Percentiles rank a stretch among this genome's conserved stretches.
Evolutionary conservation across 73 alveolate genomes (phyloP).

Genomic region (Paramecium caudatum): DNA sequence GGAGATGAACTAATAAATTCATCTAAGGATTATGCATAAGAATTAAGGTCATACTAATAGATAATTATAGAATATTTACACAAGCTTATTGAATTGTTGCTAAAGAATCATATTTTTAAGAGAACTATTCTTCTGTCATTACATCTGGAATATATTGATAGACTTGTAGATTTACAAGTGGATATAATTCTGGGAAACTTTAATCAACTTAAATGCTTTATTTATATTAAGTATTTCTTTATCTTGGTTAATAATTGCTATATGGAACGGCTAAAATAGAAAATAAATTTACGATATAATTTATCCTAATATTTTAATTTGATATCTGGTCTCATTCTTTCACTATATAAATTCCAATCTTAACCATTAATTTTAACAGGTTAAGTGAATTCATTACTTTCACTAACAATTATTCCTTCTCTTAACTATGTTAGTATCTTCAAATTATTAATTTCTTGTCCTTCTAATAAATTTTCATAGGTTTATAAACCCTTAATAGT

Average conservation of each 20-base stretch:
- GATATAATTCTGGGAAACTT: constrained; percentile 48
- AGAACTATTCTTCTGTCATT: not conserved
- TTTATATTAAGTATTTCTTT: constrained; percentile 53
- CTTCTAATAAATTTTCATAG: not conserved
- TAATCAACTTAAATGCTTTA: not conserved
- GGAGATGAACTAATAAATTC: constrained; percentile 21
- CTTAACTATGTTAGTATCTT: not conserved
- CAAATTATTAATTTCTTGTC: not conserved
- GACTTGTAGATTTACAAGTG: not conserved
- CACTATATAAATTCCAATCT: not conserved
- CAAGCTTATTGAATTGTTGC: constrained; percentile 1
- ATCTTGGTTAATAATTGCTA: constrained; percentile 49
- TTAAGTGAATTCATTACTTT: not conserved
- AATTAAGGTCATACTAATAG: constrained; percentile 30
- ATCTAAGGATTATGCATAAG: constrained; percentile 35
- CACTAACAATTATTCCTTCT: constrained; percentile 4
- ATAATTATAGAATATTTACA: not conserved
- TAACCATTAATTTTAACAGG: not conserved
- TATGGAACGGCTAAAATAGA: constrained; percentile 52
- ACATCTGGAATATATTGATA: constrained; percentile 20
- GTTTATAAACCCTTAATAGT: not conserved
- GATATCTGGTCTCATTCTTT: constrained; percentile 56
- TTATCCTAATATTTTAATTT: constrained; percentile 40
- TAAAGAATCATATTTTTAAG: constrained; percentile 14
- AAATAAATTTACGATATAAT: constrained; percentile 30